Percentiles rank a stretch among this genome's conserved stretches.
phyloP scores from a whole-genome alignment of 176 grass and related monocot species.

The Ananas comosus region DNA sequence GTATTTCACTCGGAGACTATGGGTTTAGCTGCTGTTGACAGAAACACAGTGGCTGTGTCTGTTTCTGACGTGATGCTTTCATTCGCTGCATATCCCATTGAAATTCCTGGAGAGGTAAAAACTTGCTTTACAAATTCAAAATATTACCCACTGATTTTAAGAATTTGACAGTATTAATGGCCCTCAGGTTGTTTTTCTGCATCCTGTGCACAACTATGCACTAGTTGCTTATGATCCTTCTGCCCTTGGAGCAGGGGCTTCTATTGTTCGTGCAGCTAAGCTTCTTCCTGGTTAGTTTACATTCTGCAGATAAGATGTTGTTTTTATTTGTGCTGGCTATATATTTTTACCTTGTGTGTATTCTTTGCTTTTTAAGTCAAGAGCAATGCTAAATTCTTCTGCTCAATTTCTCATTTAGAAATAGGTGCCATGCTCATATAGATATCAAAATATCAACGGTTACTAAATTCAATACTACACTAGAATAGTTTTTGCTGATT shows the following conservation, averaged over 20 bases:
- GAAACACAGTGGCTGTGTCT: slow-evolving; percentile 87
- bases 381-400: too few relatives aligned
- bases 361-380: neutral
- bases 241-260: slow-evolving; percentile 81
- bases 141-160: neutral
- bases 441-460: too few relatives aligned
- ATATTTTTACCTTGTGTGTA: neutral
- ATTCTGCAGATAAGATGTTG: neutral
- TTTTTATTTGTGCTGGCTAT: slow-evolving; percentile 3
- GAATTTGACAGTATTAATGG: slow-evolving; percentile 8
- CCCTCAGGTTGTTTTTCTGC: slow-evolving; percentile 90
- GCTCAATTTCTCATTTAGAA: too few relatives aligned
- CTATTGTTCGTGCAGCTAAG: slow-evolving; percentile 83
- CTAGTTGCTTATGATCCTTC: slow-evolving; percentile 95
- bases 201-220: slow-evolving; percentile 94
- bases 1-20: slow-evolving; percentile 79
- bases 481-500: too few relatives aligned
- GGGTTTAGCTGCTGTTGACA: slow-evolving; percentile 87
- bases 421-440: too few relatives aligned
- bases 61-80: slow-evolving; percentile 97
- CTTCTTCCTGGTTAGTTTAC: slow-evolving; percentile 81
- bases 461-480: too few relatives aligned
- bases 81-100: slow-evolving; percentile 98
- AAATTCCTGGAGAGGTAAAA: slow-evolving; percentile 94
- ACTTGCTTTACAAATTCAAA: neutral